Evolutionary conservation across 352 stramenopile genomes (phyloP), one percentile per base, ranked within the genome.

Genomic region (Phytophthora agathidicida): DNA sequence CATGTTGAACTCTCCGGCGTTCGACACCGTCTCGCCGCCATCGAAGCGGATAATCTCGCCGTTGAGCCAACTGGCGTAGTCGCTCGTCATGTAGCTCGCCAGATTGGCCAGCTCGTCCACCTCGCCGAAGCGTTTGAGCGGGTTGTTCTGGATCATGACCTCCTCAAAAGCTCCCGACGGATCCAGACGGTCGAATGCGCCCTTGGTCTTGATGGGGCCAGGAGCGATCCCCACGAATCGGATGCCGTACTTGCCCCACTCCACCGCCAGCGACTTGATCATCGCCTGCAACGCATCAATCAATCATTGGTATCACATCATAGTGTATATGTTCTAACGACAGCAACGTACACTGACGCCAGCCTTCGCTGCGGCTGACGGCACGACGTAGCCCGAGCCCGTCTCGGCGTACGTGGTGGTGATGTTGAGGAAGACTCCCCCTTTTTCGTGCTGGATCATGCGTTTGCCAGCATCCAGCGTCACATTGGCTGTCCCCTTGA

Each of bases 141-240:
- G 83, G 67, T 92, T 92, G 54, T 88, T 90, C 32, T 75, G 63
- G 7, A 75, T 63, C 71, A 94, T 72, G 11, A 82, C 61, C 53
- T 89, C 68, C 42, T 85, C 71, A 42, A 92, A 94, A 24, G 73
- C 52, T 31, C 84, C 84, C 9, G 80, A 80, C 0, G 84, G 84
- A 54, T 94, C 84, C 28, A 94, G 77, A 7, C 82, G 74, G 52
- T 89, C 80, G 52, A 94, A 94, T 20, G 84, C 82, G 1, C 84
- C 84, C 49, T 94, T 91, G 33, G 84, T 92, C 55, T 90, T 90
- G 74, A 99, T 98, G 28, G 96, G 94, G 26, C 97, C 97, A 1
- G 97, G 97, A n/a, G 96, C 96, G 45, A 99, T 97, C 26, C 94
- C 95, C 48, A 98, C 95, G 7, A 99, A 97, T 53, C 97, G 80